These are phyloP conservation scores for Mortierella sp. DNA, from an alignment of 371 early-diverging fungal genomes.

Conservation along the genomic window DNA sequence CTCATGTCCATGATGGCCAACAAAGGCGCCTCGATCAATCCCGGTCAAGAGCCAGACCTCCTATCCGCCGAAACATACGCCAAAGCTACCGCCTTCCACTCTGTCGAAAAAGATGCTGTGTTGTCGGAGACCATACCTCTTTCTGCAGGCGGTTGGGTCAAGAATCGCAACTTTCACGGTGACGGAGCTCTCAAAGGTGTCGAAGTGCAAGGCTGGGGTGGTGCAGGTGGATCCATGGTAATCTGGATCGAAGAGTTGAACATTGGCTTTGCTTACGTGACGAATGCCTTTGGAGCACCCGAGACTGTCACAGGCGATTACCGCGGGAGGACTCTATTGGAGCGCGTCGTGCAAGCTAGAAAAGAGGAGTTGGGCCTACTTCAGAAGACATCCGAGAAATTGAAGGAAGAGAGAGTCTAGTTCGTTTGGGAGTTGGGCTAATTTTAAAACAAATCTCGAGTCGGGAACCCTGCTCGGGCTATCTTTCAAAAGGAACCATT, in stretches of 20 bases:
- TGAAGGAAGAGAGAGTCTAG: too few relatives aligned
- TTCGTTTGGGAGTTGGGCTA: too few relatives aligned
- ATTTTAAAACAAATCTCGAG: too few relatives aligned
- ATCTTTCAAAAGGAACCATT: too few relatives aligned
- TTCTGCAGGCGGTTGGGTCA: conserved; percentile 52
- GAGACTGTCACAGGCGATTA: conserved; percentile 38
- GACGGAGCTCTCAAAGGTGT: conserved; percentile 49
- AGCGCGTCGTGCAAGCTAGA: conserved; percentile 39
- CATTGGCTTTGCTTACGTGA: conserved; percentile 67
- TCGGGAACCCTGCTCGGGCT: too few relatives aligned
- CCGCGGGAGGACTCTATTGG: conserved; percentile 28
- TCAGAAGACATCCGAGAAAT: conserved; percentile 10
- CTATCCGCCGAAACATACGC: conserved; percentile 40
- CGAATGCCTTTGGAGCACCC: conserved; percentile 52
- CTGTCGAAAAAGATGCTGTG: neutral
- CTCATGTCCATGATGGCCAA: conserved; percentile 76
- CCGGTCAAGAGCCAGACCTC: conserved; percentile 58
- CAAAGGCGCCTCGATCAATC: conserved; percentile 61
- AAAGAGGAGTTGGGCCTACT: conserved; percentile 41
- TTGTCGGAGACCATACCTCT: conserved; percentile 28
- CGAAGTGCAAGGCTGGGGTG: conserved; percentile 64
- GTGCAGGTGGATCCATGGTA: conserved; percentile 67
- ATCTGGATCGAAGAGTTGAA: conserved; percentile 65
- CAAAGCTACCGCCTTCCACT: conserved; percentile 36
- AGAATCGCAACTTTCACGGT: conserved; percentile 39